Conservation (phyloP, 306 rosid species). For the Argentina anserina region DNA sequence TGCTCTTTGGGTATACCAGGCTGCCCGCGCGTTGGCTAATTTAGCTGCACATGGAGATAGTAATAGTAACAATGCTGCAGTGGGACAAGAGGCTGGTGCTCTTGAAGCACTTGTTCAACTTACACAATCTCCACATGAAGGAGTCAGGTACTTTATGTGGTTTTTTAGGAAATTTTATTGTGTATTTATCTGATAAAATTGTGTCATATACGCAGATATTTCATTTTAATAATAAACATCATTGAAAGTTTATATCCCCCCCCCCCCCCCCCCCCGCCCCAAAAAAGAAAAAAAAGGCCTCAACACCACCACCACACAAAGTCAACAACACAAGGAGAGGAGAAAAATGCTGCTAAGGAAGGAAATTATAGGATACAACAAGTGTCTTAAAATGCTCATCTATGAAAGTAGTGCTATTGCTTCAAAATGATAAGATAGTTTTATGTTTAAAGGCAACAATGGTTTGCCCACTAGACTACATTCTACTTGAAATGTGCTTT, state of each 20-base stretch:
- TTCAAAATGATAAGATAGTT: not conserved
- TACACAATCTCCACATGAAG: constrained; percentile 92
- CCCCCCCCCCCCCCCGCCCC: too few species aligned
- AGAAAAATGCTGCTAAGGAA: not conserved
- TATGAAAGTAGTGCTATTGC: not conserved
- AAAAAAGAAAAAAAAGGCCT: too few species aligned
- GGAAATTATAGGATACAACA: not conserved
- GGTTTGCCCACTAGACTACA: not conserved
- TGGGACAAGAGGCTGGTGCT: constrained; percentile 99
- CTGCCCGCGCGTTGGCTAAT: constrained; percentile 99
- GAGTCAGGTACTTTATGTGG: constrained; percentile 71
- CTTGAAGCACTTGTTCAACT: constrained; percentile 99
- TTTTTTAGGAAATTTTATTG: not conserved
- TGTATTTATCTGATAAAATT: not conserved
- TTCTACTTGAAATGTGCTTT: not conserved
- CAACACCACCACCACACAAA: too few species aligned
- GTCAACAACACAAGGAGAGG: not conserved
- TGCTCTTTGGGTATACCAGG: constrained; percentile 46
- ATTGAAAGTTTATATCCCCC: too few species aligned
- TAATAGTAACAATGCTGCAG: constrained; percentile 94
- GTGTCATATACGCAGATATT: not conserved
- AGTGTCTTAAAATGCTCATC: not conserved
- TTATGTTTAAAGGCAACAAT: not conserved
- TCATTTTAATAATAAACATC: too few species aligned
- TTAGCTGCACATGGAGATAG: constrained; percentile 99